Evolutionary conservation across 331 rosid genomes (phyloP), one percentile per base, ranked within the genome.

Genomic region (Saraca asoca): DNA sequence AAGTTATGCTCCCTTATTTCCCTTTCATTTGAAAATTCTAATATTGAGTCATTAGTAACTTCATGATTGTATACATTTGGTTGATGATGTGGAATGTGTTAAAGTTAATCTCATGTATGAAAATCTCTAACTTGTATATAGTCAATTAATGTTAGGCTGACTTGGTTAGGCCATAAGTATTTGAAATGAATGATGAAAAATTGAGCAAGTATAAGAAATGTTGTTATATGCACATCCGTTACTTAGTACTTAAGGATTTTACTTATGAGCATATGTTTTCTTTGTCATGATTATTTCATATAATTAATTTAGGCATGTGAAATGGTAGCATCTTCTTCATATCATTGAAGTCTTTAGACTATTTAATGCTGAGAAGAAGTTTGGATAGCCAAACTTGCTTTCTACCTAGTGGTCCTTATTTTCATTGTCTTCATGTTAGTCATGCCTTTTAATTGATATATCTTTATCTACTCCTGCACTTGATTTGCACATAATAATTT

Each of bases 221-320:
- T 48, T 71, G 19, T 7, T 31, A 1, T 35, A 1, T 52, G 51
- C 11, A 20, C 20, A 37, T 44, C 10, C 13, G 61, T 44, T 15
- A 29, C 54, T 67, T 24, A 41, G 41, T 43, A 12, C 57, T 51
- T 78, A 17, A 29, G 37, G 68, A n/a, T 51, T 59, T 70, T 34
- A 13, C 46, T 11, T 49, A 7, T 58, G 41, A 58, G 58, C 24
- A 61, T 33, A 17, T 59, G 61, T 20, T 37, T 37, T 70, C 35
- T 58, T n/a, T 35, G 9, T 59, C 72, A 42, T 75, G 60, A 58
- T 66, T 39, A 43, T n/a, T n/a, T n/a, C n/a, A n/a, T n/a, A n/a
- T n/a, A n/a, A n/a, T n/a, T n/a, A n/a, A n/a, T n/a, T n/a, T n/a
- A n/a, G n/a, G n/a, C n/a, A n/a, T n/a, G n/a, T n/a, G n/a, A n/a